Conservation (phyloP, 2,329 filamentous ascomycete genomes). For the Colletotrichum australisinense region DNA sequence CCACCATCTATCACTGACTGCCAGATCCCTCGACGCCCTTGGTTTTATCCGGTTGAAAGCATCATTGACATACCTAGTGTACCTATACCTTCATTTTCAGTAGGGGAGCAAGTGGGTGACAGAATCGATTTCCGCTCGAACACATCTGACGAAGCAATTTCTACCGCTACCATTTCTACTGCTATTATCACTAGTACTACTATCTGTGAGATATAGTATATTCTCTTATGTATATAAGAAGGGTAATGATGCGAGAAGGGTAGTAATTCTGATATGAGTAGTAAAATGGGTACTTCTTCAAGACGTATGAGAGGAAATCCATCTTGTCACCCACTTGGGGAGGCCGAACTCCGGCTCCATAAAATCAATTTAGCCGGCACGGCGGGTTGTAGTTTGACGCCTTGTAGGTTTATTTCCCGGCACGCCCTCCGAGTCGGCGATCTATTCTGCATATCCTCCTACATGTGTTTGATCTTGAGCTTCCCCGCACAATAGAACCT, state of each 20-base stretch:
- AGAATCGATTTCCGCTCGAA: too few species aligned
- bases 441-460: not conserved
- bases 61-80: not conserved
- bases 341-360: not conserved
- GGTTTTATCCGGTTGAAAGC: not conserved
- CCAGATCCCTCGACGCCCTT: not conserved
- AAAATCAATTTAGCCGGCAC: constrained; percentile 13
- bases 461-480: not conserved
- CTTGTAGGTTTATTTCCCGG: not conserved
- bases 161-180: too few species aligned
- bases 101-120: too few species aligned
- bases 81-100: too few species aligned
- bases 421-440: not conserved
- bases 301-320: too few species aligned
- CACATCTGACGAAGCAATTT: too few species aligned
- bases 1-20: not conserved
- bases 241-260: too few species aligned
- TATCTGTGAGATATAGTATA: too few species aligned
- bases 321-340: not conserved
- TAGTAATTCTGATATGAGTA: too few species aligned
- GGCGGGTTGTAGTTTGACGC: not conserved
- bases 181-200: too few species aligned
- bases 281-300: too few species aligned
- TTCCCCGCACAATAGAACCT: constrained; percentile 14
- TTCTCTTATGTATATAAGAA: too few species aligned